These are phyloP conservation scores for Trametes cingulata DNA, from an alignment of 768 basidiomycete genomes.

Conservation along the genomic window DNA sequence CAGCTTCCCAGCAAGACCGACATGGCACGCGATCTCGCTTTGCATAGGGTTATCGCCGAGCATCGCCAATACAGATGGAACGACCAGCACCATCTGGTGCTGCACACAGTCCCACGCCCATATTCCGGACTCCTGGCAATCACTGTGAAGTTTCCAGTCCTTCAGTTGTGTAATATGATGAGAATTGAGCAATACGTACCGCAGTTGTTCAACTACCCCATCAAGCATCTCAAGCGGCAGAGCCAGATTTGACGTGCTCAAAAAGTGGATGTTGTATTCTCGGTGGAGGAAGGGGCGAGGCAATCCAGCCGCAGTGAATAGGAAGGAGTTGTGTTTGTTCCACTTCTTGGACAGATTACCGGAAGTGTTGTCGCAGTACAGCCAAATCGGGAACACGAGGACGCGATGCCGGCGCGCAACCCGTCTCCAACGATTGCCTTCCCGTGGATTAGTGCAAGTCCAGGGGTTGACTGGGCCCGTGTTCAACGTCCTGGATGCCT, in stretches of 20 bases:
- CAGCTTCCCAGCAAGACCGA: conserved; percentile 39
- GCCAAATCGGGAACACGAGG: conserved; percentile 37
- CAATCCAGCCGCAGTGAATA: conserved; percentile 41
- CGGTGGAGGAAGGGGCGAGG: conserved; percentile 31
- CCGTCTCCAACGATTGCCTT: conserved; percentile 12
- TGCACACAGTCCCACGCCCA: conserved; percentile 40
- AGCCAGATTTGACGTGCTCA: conserved; percentile 43
- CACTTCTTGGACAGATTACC: conserved; percentile 50
- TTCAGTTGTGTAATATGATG: neutral
- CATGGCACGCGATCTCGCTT: conserved; percentile 45
- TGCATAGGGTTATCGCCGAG: conserved; percentile 50
- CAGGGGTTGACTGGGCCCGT: neutral
- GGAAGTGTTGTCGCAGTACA: conserved; percentile 48
- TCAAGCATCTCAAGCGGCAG: conserved; percentile 48
- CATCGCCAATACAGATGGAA: conserved; percentile 18
- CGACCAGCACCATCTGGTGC: conserved; percentile 9
- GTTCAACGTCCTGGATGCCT: neutral
- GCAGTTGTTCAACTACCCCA: conserved; percentile 22
- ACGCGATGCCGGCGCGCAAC: conserved; percentile 26
- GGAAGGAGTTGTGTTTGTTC: conserved; percentile 46
- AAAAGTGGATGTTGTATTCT: conserved; percentile 43
- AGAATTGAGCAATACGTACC: conserved; percentile 32
- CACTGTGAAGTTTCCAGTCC: conserved; percentile 15
- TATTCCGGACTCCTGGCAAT: conserved; percentile 34
- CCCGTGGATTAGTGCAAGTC: conserved; percentile 1